phyloP scores from a whole-genome alignment of 1,139 yeast species.

The Zygoascus sp. region DNA sequence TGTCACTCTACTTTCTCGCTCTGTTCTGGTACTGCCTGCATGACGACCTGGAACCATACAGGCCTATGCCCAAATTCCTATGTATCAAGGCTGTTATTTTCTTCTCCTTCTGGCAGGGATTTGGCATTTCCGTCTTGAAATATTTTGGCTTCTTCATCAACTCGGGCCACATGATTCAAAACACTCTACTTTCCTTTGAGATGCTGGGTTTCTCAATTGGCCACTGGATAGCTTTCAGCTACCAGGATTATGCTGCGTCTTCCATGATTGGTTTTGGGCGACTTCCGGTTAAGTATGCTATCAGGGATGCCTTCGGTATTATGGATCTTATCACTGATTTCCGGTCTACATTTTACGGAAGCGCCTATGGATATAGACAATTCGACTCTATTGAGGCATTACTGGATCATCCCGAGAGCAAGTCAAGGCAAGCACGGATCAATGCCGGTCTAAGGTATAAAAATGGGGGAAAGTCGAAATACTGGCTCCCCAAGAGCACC shows the following conservation, averaged over 20 bases:
- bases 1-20: slow-evolving; percentile 81
- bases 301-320: slow-evolving; percentile 71
- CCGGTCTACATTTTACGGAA: slow-evolving; percentile 68
- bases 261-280: slow-evolving; percentile 65
- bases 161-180: slow-evolving; percentile 56
- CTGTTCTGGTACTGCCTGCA: slow-evolving; percentile 88
- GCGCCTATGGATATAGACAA: slow-evolving; percentile 70
- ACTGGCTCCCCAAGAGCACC: slow-evolving; percentile 61
- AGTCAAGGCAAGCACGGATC: slow-evolving; percentile 65
- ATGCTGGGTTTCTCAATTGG: slow-evolving; percentile 81
- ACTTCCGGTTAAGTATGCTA: slow-evolving; percentile 53
- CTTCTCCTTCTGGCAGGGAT: slow-evolving; percentile 96
- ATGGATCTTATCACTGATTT: slow-evolving; percentile 77
- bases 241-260: slow-evolving; percentile 60
- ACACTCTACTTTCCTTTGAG: slow-evolving; percentile 77
- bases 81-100: slow-evolving; percentile 91
- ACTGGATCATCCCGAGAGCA: slow-evolving; percentile 63
- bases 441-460: slow-evolving; percentile 81
- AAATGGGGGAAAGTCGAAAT: slow-evolving; percentile 71
- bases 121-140: slow-evolving; percentile 58
- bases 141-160: slow-evolving; percentile 49
- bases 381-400: slow-evolving; percentile 77
- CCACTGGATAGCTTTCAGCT: slow-evolving; percentile 83
- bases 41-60: slow-evolving; percentile 67
- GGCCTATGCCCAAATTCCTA: slow-evolving; percentile 87